These are phyloP conservation scores for Candida wancherniae DNA, from an alignment of 805 yeast genomes.

Conservation along the genomic window DNA sequence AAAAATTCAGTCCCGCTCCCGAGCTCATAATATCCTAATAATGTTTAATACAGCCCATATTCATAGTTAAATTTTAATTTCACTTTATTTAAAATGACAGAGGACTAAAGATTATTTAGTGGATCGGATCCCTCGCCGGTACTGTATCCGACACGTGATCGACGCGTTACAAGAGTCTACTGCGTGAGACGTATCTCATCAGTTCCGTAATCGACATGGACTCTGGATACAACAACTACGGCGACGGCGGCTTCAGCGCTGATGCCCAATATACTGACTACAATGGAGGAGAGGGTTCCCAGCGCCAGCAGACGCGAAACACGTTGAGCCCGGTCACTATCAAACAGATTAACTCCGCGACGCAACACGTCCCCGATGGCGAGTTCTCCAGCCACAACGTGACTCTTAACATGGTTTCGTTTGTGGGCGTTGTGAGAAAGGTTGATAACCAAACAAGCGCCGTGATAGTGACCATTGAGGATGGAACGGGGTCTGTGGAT, in stretches of 20 bases:
- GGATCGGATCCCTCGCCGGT: too few species aligned
- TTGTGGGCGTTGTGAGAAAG: constrained; percentile 68
- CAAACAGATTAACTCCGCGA: constrained; percentile 62
- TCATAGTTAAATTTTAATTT: too few species aligned
- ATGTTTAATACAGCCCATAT: too few species aligned
- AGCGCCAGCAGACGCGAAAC: constrained; percentile 14
- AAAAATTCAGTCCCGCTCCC: too few species aligned
- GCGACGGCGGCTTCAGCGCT: constrained; percentile 17
- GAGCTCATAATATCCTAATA: too few species aligned
- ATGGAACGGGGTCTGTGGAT: constrained; percentile 62
- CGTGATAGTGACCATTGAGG: constrained; percentile 59
- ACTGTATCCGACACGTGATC: too few species aligned
- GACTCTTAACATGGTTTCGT: constrained; percentile 56
- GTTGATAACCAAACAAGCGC: constrained; percentile 56
- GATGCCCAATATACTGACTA: constrained; percentile 11
- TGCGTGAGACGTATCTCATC: background rate
- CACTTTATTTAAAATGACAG: too few species aligned
- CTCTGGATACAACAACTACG: constrained; percentile 13
- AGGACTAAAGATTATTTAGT: too few species aligned
- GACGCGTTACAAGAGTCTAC: constrained; percentile 6
- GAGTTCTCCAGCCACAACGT: constrained; percentile 57
- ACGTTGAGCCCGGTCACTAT: constrained; percentile 61
- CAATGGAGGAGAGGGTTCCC: constrained; percentile 10
- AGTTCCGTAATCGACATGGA: constrained; percentile 6
- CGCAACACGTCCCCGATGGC: constrained; percentile 62